Base-by-base conservation (phyloP, 78 protist species). In the Dictyostelium intermedium region DNA sequence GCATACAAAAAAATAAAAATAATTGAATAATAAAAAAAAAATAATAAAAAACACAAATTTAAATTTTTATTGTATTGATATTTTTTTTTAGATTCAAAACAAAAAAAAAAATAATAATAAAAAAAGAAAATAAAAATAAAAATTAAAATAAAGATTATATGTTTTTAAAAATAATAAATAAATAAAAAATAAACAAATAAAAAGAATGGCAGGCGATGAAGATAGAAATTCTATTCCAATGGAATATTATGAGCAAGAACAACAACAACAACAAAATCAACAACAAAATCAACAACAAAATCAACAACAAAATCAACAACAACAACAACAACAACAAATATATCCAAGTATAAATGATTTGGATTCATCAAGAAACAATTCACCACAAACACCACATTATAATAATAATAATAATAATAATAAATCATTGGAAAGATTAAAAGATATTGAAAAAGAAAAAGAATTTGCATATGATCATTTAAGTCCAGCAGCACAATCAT, bases 201-300 rank as follows among this genome's bases (percentile, higher is more conserved):
- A 8, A 74, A n/a, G 41, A 37, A 76, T 76, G 82, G 10, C 61
- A 39, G 25, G n/a, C 2, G 45, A 32, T 18, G n/a, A 8, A 23
- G 60, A 79, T 79, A 77, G 60, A 77, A 30, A 79, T 79, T 23
- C 35, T 3, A 45, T 79, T 27, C 84, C 84, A 45, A n/a, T 79
- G 84, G 84, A 79, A 79, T 16, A 25, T 47, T 79, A 79, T 45
- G 23, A 43, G 32, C 7, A 27, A 34, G 11, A 27, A 35, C 7
- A 32, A 35, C 83, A 9, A 41, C 63, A 77, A 43, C 37, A 41
- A 47, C 41, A 41, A 45, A 2, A 78, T 7, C 6, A n/a, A 25
- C 39, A 66, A 10, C 74, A 25, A 66, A 34, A 25, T 11, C 39
- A 27, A 45, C 82, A 74, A 37, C 82, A 74, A 74, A n/a, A 34